Evolutionary conservation across 2,329 filamentous ascomycete genomes (phyloP).

Genomic region (Aaosphaeria arxii): DNA sequence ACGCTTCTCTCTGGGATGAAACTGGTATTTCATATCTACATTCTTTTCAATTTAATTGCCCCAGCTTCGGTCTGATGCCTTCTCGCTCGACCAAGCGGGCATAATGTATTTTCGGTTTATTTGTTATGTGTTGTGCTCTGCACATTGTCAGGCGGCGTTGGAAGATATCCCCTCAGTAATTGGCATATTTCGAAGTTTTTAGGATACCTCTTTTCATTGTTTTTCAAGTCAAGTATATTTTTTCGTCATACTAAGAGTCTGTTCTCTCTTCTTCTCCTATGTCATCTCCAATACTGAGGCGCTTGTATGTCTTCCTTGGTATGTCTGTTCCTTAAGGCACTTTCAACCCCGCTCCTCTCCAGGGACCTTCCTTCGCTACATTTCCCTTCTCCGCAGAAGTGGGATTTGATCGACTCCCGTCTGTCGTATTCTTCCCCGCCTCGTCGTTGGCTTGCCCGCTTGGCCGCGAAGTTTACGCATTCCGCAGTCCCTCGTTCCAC

Average conservation of each 20-base stretch:
- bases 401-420: conserved; percentile 2
- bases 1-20: conserved; percentile 29
- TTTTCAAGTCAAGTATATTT: conserved; percentile 5
- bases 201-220: conserved; percentile 4
- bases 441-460: conserved; percentile 37
- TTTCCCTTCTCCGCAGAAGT: neutral
- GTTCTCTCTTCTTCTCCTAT: conserved; percentile 4
- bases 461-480: conserved; percentile 18
- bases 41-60: conserved; percentile 12
- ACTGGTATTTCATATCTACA: conserved; percentile 36
- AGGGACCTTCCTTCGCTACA: conserved; percentile 4
- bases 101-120: conserved; percentile 34
- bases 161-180: conserved; percentile 33
- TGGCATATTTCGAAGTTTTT: conserved; percentile 21
- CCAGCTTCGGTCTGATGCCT: conserved; percentile 4
- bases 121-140: conserved; percentile 35
- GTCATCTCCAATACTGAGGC: neutral
- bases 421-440: conserved; percentile 29
- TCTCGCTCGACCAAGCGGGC: neutral
- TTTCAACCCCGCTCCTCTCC: conserved; percentile 45
- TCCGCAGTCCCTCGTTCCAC: too few species aligned
- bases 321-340: conserved; percentile 41
- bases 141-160: conserved; percentile 29
- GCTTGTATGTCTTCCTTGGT: conserved; percentile 38
- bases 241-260: conserved; percentile 6